Conservation (phyloP, 768 basidiomycete species). For the Xanthoconium purpureum region DNA sequence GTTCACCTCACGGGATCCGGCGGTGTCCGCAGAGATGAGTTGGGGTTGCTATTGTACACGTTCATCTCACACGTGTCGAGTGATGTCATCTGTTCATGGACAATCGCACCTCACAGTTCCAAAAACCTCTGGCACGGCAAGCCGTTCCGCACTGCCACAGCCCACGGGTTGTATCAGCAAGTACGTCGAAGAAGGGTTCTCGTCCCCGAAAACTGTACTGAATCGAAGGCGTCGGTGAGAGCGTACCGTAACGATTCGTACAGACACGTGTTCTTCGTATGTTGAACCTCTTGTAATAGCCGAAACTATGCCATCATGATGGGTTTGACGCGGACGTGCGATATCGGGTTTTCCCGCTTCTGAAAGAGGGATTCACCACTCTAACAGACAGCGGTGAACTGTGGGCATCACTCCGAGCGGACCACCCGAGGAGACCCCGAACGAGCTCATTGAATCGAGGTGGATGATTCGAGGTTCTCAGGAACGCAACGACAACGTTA, state of each 20-base stretch:
- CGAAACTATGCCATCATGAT: neutral
- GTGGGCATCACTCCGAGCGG: too few species aligned
- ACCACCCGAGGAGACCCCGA: neutral
- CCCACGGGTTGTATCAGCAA: too few species aligned
- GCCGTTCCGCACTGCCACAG: neutral
- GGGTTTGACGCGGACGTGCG: too few species aligned
- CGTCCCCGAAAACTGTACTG: neutral
- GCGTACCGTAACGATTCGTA: conserved; percentile 1
- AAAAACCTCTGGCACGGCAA: neutral
- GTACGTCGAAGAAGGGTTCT: too few species aligned
- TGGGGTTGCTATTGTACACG: too few species aligned
- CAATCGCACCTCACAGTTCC: neutral
- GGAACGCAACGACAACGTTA: neutral
- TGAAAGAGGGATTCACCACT: too few species aligned
- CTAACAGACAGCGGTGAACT: too few species aligned
- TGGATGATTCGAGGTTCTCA: neutral
- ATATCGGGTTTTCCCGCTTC: too few species aligned
- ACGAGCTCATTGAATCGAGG: neutral
- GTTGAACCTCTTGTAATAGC: conserved; percentile 5
- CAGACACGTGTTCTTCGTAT: neutral
- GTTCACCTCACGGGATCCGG: too few species aligned
- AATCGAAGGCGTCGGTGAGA: neutral
- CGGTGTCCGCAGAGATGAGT: too few species aligned
- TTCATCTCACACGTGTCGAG: neutral
- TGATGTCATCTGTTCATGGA: conserved; percentile 5